Evolutionary conservation across 1,284 basidiomycete species (phyloP).

Genomic region (Singerocomus rubriflavus): DNA sequence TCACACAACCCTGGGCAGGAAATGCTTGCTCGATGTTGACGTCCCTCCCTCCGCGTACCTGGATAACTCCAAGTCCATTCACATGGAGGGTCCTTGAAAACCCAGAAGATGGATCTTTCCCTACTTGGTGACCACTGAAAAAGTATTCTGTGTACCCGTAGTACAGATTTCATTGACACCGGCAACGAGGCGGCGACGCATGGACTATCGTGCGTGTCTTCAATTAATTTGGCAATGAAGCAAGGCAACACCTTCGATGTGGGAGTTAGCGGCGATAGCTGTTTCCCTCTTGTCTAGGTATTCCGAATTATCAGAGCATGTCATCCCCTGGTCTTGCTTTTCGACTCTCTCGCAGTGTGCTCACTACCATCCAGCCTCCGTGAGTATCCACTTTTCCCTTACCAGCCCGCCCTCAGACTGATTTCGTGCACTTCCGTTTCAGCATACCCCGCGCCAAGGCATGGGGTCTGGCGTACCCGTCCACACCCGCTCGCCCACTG

Average conservation of each 20-base stretch:
- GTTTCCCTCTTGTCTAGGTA: neutral
- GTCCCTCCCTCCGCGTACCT: too few relatives aligned
- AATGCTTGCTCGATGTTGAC: too few relatives aligned
- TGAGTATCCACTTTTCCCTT: constrained; percentile 12
- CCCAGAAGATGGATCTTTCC: too few relatives aligned
- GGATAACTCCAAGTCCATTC: too few relatives aligned
- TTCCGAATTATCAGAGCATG: neutral
- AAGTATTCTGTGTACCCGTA: too few relatives aligned
- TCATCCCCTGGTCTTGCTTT: constrained; percentile 26
- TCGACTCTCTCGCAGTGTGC: constrained; percentile 39
- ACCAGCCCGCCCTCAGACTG: neutral
- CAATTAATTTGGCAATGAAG: too few relatives aligned
- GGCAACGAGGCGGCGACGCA: too few relatives aligned
- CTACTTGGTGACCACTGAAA: too few relatives aligned
- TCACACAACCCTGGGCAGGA: too few relatives aligned
- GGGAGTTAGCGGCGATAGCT: neutral
- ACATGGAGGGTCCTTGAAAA: too few relatives aligned
- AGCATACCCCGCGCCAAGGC: constrained; percentile 70
- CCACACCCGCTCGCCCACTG: constrained; percentile 46
- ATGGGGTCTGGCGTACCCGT: constrained; percentile 56
- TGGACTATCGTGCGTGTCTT: too few relatives aligned
- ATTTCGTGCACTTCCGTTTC: neutral
- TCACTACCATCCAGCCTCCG: constrained; percentile 43
- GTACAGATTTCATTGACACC: too few relatives aligned
- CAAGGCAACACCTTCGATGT: neutral